phyloP scores from a whole-genome alignment of 1,139 yeast species.

The Diutina pseudorugosa region DNA sequence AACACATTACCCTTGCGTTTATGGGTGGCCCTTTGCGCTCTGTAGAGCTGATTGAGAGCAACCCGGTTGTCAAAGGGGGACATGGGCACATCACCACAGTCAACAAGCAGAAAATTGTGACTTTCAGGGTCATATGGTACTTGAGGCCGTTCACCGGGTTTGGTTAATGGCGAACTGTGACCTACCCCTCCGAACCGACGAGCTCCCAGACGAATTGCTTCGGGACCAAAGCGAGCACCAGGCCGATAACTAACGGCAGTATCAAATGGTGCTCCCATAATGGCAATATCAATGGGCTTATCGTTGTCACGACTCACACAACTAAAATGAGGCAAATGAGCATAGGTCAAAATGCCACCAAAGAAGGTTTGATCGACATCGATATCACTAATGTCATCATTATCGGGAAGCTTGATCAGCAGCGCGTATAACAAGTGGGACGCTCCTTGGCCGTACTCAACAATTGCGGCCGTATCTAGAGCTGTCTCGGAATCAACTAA shows the following conservation, averaged over 20 bases:
- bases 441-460: neutral
- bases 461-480: neutral
- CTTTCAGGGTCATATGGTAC: conserved; percentile 11
- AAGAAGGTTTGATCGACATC: conserved; percentile 7
- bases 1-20: conserved; percentile 12
- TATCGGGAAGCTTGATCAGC: conserved; percentile 19
- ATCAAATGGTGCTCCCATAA: conserved; percentile 42
- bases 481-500: neutral
- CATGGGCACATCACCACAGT: conserved; percentile 47
- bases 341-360: conserved; percentile 11
- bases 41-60: conserved; percentile 39
- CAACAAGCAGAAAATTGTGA: conserved; percentile 28
- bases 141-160: neutral
- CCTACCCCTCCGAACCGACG: neutral
- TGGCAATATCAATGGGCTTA: conserved; percentile 25
- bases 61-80: conserved; percentile 43
- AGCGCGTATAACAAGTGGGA: conserved; percentile 13
- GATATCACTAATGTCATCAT: conserved; percentile 27
- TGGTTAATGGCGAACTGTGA: neutral
- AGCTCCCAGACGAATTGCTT: conserved; percentile 31
- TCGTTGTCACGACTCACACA: conserved; percentile 8
- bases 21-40: conserved; percentile 38
- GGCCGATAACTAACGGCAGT: conserved; percentile 38
- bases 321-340: conserved; percentile 7
- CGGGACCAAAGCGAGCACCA: conserved; percentile 42